Evolutionary conservation across 1,139 yeast species (phyloP).

Genomic region (Sugiyamaella sp.): DNA sequence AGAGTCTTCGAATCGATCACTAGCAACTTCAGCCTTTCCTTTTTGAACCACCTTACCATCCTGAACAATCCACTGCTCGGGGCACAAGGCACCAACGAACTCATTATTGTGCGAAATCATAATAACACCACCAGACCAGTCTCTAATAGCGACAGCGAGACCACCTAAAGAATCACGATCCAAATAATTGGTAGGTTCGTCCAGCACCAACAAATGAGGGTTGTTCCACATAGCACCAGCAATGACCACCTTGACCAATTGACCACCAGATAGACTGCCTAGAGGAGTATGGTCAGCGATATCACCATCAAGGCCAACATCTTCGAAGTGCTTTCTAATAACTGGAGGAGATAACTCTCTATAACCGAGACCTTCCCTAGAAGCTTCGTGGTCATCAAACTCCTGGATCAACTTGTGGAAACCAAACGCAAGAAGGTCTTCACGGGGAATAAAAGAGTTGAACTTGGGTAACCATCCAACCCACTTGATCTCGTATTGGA

Average conservation of each 20-base stretch:
- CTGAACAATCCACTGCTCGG: constrained; percentile 97
- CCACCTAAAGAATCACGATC: constrained; percentile 99
- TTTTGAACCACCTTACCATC: constrained; percentile 86
- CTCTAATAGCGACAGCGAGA: constrained; percentile 93
- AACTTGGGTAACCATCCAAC: constrained; percentile 88
- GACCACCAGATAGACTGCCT: constrained; percentile 98
- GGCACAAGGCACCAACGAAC: constrained; percentile 95
- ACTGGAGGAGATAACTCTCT: constrained; percentile 90
- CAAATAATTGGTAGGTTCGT: constrained; percentile 97
- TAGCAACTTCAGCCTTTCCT: constrained; percentile 76
- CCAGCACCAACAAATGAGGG: constrained; percentile 95
- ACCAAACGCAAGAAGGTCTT: constrained; percentile 74
- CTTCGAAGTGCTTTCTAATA: constrained; percentile 95
- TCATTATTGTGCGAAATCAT: constrained; percentile 98
- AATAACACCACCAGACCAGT: constrained; percentile 97
- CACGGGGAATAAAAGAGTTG: constrained; percentile 93
- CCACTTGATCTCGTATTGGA: constrained; percentile 98
- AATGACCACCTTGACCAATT: constrained; percentile 95
- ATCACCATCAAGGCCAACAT: constrained; percentile 95
- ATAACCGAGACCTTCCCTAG: constrained; percentile 97
- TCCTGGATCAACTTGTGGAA: constrained; percentile 86
- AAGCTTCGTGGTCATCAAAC: constrained; percentile 97
- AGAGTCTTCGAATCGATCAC: constrained; percentile 78
- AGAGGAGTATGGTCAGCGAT: constrained; percentile 97
- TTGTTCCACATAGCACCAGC: constrained; percentile 99